Evolutionary conservation across 148 eudicot species (phyloP), one percentile per base, ranked within the genome.

Genomic region (Vaccinium corymbosum): DNA sequence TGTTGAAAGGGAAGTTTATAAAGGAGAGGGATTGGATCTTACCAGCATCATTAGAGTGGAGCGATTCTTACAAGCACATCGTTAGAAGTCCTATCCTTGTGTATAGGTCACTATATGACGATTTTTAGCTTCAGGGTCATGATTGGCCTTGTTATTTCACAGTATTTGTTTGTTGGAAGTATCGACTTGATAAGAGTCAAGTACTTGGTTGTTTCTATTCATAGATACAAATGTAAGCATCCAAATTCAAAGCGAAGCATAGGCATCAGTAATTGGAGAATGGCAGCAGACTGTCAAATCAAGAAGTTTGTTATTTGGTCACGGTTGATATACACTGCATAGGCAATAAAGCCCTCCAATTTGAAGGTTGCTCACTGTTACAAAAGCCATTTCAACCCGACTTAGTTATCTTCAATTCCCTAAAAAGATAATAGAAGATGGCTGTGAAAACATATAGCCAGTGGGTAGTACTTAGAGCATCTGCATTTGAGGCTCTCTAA

Each of bases 41-140:
- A 20, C 85, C 91, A 0, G 93, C 88, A 10, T 84, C 83, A 25
- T 76, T 94, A 0, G 89, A 80, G 56, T 93, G 98, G 98, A 80
- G 51, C 16, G 95, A 90, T 29, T 59, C 86, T 2, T n/a, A 62
- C 29, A 87, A 71, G 81, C 92, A 90, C 80, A 80, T 32, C 32
- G 98, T 92, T 3, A 89, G 88, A 61, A 94, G 95, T 82, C 96
- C 96, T 25, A 90, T 94, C 64, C 72, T 93, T 6, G 90, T 93
- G 46, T 94, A 83, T 55, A 87, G 85, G 15, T 20, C 53, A 42
- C 19, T 17, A 11, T 70, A 19, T 59, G 20, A n/a, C 20, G 64
- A 59, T 59, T 59, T 59, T 59, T 59, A 59, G 64, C 64, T 59
- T 19, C 64, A 1, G 9, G 64, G 64, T 59, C 64, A 19, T 59